A percentile compares a stretch with the other conserved stretches of the same genome.
Evolutionary conservation across 805 yeast genomes (phyloP).

Genomic region (Zygosaccharomyces pseudorouxii): DNA sequence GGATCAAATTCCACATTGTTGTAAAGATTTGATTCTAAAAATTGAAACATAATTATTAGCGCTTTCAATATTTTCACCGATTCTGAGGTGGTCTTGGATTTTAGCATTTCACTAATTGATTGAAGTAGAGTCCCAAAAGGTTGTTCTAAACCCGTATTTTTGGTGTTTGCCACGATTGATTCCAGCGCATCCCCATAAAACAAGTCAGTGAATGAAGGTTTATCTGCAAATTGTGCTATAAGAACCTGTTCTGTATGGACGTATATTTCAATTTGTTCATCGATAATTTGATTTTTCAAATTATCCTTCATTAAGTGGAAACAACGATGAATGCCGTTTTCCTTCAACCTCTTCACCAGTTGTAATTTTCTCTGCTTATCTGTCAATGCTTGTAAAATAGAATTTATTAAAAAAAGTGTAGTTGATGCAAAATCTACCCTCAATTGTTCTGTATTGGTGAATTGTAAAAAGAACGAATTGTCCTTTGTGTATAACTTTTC

Average conservation of each 20-base stretch:
- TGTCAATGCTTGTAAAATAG: conserved; percentile 47
- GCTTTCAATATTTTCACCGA: conserved; percentile 43
- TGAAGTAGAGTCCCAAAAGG: conserved; percentile 52
- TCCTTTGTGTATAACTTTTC: conserved; percentile 4
- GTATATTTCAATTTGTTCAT: conserved; percentile 62
- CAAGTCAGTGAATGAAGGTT: conserved; percentile 12
- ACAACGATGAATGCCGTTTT: conserved; percentile 52
- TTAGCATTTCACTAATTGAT: conserved; percentile 47
- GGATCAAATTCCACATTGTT: conserved; percentile 39
- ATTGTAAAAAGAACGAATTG: conserved; percentile 7
- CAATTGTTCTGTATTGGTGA: conserved; percentile 19
- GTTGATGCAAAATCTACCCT: conserved; percentile 66
- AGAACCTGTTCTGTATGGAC: conserved; percentile 38
- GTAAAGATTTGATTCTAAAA: conserved; percentile 58
- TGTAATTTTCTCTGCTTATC: conserved; percentile 42
- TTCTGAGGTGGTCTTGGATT: conserved; percentile 48
- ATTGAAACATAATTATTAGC: conserved; percentile 53
- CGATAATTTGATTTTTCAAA: conserved; percentile 53
- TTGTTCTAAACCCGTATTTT: conserved; percentile 65
- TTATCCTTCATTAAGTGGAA: conserved; percentile 45
- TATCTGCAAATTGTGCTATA: conserved; percentile 23
- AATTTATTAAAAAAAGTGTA: conserved; percentile 65
- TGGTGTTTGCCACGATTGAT: conserved; percentile 19
- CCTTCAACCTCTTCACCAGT: conserved; percentile 53
- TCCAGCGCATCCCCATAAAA: conserved; percentile 25